Base-by-base conservation (phyloP, 306 rosid genomes). In the Ochetophila trinervis region DNA sequence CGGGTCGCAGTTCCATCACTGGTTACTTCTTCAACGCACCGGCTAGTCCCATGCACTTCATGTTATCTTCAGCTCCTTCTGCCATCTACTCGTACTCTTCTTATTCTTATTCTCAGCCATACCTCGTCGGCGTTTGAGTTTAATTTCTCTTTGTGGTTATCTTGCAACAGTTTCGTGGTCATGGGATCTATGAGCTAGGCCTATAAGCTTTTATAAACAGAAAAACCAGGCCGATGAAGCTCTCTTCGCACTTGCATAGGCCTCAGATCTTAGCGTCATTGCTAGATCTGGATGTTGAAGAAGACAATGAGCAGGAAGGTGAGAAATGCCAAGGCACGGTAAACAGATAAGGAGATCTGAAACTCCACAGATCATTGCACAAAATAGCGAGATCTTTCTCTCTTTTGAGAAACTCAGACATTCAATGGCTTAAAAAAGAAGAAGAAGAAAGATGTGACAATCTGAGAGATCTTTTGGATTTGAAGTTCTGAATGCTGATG, bases 151-250 rank as follows among this genome's bases (percentile, higher is more conserved):
- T 80, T 86, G 1, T 74, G 91, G 65, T 84, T 82, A 48, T 77
- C 76, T 0, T 65, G 82, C 6, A 9, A 48, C 56, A 82, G 70
- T 23, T 65, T 76, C 0, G 47, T 20, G 15, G 72, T 56, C 0
- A 44, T 77, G 19, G 90, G 84, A 48, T 82, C 91, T 3, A 88
- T 88, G 96, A 82, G 70, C 71, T 88, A 87, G 0, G 96, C 91
- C 0, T 89, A 88, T 13, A 89, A 88, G 83, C 66, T 88, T 23
- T 86, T 68, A 69, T 86, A 3, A 82, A 86, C 60, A 89, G 96
- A 5, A 80, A 86, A 89, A 86, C 86, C 88, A 82, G 89, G 11
- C 91, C 96, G n/a, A 88, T 86, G 96, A 88, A 86, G 60, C 83
- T 88, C 0, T 88, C 91, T 0, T 58, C 78, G 9, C 95, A 85